Evolutionary conservation across 164 flowering plant genomes (phyloP).

Genomic region (Annona cherimola): DNA sequence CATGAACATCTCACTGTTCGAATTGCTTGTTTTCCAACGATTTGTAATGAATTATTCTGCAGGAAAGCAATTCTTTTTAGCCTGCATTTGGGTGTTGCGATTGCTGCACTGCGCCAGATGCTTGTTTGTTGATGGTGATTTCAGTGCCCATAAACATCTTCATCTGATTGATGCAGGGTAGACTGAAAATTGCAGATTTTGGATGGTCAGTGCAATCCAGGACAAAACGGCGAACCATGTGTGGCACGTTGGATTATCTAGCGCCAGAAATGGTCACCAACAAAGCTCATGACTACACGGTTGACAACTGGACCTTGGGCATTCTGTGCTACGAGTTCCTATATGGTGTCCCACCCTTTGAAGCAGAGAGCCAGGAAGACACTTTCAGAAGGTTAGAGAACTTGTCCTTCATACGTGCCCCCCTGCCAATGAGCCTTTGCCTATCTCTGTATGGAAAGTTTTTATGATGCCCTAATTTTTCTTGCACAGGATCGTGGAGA

Average conservation of each 20-base stretch:
- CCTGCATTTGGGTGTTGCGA: too few species aligned
- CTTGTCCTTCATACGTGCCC: neutral
- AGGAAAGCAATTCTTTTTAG: too few species aligned
- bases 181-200: slow-evolving; percentile 90
- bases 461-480: neutral
- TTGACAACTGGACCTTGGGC: slow-evolving; percentile 96
- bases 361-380: slow-evolving; percentile 68
- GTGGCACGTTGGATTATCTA: slow-evolving; percentile 91
- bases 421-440: neutral
- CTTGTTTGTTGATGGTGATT: too few species aligned
- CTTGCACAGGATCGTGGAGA: slow-evolving; percentile 59
- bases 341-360: slow-evolving; percentile 90
- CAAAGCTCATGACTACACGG: slow-evolving; percentile 78
- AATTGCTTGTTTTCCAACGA: too few species aligned
- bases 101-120: too few species aligned
- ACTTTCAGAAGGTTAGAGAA: slow-evolving; percentile 66
- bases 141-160: too few species aligned
- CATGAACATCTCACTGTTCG: too few species aligned
- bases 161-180: slow-evolving; percentile 43
- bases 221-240: slow-evolving; percentile 75
- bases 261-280: slow-evolving; percentile 97
- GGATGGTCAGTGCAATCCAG: slow-evolving; percentile 98
- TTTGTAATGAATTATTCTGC: too few species aligned
- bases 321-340: slow-evolving; percentile 91
- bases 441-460: neutral